These are phyloP conservation scores for Torulaspora delbrueckii DNA, from an alignment of 805 yeast species.

Conservation along the genomic window DNA sequence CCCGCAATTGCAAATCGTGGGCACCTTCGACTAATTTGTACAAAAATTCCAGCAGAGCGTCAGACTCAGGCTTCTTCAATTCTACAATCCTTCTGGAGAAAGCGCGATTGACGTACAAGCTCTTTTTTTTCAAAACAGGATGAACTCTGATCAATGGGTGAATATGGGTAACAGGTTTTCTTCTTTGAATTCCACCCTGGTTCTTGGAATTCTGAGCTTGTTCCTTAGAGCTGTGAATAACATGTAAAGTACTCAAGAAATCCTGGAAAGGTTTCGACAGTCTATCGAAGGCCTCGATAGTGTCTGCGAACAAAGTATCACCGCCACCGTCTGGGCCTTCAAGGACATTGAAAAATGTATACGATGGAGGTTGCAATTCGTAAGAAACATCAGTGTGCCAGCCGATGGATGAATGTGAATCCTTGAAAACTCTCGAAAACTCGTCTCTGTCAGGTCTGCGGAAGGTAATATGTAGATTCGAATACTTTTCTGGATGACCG, in stretches of 20 bases:
- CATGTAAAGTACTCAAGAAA: slow-evolving; percentile 56
- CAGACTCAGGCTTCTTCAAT: slow-evolving; percentile 67
- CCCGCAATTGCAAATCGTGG: slow-evolving; percentile 64
- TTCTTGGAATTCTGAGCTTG: slow-evolving; percentile 56
- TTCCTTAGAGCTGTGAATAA: slow-evolving; percentile 62
- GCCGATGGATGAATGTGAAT: slow-evolving; percentile 23
- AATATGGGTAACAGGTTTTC: slow-evolving; percentile 47
- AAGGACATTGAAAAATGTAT: slow-evolving; percentile 60
- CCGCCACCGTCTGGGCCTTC: slow-evolving; percentile 66
- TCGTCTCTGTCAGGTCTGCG: slow-evolving; percentile 41
- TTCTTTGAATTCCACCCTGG: slow-evolving; percentile 63
- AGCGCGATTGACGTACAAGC: slow-evolving; percentile 51
- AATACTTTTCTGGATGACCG: slow-evolving; percentile 57
- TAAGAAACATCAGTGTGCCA: slow-evolving; percentile 78
- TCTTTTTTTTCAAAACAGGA: slow-evolving; percentile 64
- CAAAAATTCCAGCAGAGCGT: slow-evolving; percentile 53
- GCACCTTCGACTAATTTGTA: slow-evolving; percentile 47
- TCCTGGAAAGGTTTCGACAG: slow-evolving; percentile 61
- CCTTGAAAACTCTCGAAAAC: slow-evolving; percentile 28
- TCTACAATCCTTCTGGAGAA: slow-evolving; percentile 67
- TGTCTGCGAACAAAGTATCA: slow-evolving; percentile 73
- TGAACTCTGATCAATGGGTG: slow-evolving; percentile 72
- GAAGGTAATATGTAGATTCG: slow-evolving; percentile 60
- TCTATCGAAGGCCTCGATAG: slow-evolving; percentile 64
- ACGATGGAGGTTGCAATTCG: slow-evolving; percentile 68